Conservation (phyloP, 1,284 basidiomycete genomes). For the Apiotrichum veenhuisii region DNA sequence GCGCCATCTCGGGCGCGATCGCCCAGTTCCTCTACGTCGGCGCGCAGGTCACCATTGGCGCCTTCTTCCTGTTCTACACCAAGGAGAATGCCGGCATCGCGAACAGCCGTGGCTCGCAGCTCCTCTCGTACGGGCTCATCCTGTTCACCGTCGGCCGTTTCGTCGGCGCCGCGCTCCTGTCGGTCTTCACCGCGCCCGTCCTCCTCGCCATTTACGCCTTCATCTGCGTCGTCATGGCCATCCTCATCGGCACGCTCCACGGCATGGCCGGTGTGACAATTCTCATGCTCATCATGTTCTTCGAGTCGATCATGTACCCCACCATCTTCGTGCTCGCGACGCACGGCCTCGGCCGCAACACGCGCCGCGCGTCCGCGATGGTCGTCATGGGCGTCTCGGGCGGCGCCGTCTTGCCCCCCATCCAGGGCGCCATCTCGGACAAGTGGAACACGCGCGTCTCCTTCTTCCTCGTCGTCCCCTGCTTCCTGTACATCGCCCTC, state of each 20-base stretch:
- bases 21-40: conserved; percentile 56
- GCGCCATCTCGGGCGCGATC: conserved; percentile 60
- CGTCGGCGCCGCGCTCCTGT: conserved; percentile 61
- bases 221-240: conserved; percentile 56
- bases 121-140: conserved; percentile 69
- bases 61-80: conserved; percentile 68
- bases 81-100: conserved; percentile 61
- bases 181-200: conserved; percentile 61
- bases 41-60: conserved; percentile 68
- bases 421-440: conserved; percentile 66
- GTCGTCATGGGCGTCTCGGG: conserved; percentile 67
- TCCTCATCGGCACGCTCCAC: conserved; percentile 57
- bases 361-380: conserved; percentile 65
- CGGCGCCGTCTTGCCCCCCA: conserved; percentile 70
- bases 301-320: conserved; percentile 62
- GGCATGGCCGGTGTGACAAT: conserved; percentile 61
- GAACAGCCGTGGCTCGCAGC: conserved; percentile 57
- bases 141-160: conserved; percentile 66
- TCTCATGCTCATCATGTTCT: conserved; percentile 69
- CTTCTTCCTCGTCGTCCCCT: conserved; percentile 47
- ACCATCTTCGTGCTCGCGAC: conserved; percentile 62
- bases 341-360: conserved; percentile 64
- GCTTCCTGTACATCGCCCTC: conserved; percentile 45
- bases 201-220: conserved; percentile 59
- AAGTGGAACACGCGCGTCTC: conserved; percentile 40